These are phyloP conservation scores for Dictyophora rubrovolvata DNA, from an alignment of 768 basidiomycete species.

Conservation along the genomic window DNA sequence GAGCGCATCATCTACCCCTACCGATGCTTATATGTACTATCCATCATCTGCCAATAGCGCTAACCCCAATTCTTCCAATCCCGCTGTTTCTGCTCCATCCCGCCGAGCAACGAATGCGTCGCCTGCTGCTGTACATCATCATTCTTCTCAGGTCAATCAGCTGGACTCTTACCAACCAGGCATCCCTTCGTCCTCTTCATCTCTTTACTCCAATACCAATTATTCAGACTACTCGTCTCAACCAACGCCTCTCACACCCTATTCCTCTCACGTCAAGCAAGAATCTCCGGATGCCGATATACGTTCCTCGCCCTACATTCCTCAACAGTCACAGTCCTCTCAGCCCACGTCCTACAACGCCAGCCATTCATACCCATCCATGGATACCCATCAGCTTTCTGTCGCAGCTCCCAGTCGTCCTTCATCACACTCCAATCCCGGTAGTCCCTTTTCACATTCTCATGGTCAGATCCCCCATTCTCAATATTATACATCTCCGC, in stretches of 20 bases:
- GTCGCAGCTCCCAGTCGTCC: slow-evolving; percentile 40
- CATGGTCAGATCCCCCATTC: slow-evolving; percentile 34
- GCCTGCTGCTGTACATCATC: slow-evolving; percentile 34
- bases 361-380: slow-evolving; percentile 6
- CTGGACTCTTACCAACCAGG: neutral
- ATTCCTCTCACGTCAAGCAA: slow-evolving; percentile 3
- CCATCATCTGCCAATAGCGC: neutral
- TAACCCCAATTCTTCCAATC: neutral
- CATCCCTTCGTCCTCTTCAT: neutral
- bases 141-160: slow-evolving; percentile 26
- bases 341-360: neutral
- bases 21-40: slow-evolving; percentile 17
- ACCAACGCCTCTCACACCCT: neutral
- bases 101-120: slow-evolving; percentile 31
- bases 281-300: slow-evolving; percentile 3
- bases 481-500: slow-evolving; percentile 39
- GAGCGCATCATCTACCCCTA: slow-evolving; percentile 37
- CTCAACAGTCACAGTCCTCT: slow-evolving; percentile 27
- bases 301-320: slow-evolving; percentile 41
- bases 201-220: neutral
- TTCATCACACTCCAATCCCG: slow-evolving; percentile 55
- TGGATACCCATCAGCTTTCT: slow-evolving; percentile 30
- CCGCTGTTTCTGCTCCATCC: slow-evolving; percentile 25
- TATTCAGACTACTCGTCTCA: slow-evolving; percentile 7
- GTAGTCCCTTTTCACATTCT: slow-evolving; percentile 59